phyloP scores from a whole-genome alignment of 371 early-diverging fungal genomes.

The Batkoa obscura region DNA sequence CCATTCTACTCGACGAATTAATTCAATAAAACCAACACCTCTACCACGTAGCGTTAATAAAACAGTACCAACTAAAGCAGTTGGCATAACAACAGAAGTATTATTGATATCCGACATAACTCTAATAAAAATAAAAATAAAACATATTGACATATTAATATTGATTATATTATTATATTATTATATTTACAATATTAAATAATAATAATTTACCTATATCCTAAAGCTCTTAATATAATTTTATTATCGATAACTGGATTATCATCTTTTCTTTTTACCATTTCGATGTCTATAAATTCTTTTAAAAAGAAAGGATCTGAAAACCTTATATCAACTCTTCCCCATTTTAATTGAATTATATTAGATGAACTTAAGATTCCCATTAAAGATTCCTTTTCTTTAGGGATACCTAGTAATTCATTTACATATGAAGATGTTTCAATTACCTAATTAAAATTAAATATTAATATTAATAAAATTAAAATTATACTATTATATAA shows the following conservation, averaged over 20 bases:
- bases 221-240: constrained; percentile 25
- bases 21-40: constrained; percentile 9
- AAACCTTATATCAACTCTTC: constrained; percentile 40
- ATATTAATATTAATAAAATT: not conserved
- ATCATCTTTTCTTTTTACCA: constrained; percentile 10
- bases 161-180: no score
- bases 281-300: constrained; percentile 39
- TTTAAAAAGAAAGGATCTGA: constrained; percentile 52
- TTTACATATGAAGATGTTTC: constrained; percentile 61
- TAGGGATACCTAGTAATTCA: constrained; percentile 66
- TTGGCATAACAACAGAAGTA: constrained; percentile 65
- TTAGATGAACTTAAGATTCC: constrained; percentile 31
- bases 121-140: constrained; percentile 11
- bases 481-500: no score
- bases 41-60: constrained; percentile 49
- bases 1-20: constrained; percentile 67
- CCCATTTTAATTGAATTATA: constrained; percentile 52
- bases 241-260: constrained; percentile 14
- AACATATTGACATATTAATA: no score
- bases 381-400: constrained; percentile 63
- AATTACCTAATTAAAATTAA: constrained; percentile 24
- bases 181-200: no score
- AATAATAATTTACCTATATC: constrained; percentile 20
- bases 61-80: constrained; percentile 26
- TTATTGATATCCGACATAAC: constrained; percentile 49